phyloP scores from a whole-genome alignment of 306 rosid species.

The Inga laurina region DNA sequence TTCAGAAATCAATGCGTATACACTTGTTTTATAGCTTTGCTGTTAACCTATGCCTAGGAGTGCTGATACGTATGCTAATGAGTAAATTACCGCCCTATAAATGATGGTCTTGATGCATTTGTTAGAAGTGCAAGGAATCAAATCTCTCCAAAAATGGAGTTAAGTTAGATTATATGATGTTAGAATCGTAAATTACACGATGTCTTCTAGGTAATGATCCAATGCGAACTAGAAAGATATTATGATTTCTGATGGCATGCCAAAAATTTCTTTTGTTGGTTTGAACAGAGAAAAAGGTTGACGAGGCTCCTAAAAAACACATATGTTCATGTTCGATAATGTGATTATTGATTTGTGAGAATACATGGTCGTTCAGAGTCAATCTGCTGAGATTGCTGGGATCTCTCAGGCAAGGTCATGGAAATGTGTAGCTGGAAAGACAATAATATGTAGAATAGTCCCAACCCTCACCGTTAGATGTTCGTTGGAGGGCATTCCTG shows the following conservation, averaged over 20 bases:
- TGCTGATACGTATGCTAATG: neutral
- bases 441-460: constrained; percentile 59
- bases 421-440: constrained; percentile 45
- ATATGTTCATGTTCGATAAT: constrained; percentile 80
- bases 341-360: constrained; percentile 48
- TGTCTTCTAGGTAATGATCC: neutral
- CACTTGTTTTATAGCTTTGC: neutral
- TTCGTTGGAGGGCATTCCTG: constrained; percentile 50
- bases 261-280: constrained; percentile 26
- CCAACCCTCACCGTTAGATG: constrained; percentile 46
- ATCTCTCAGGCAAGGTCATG: constrained; percentile 33
- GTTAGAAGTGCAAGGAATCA: neutral
- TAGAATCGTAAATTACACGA: neutral
- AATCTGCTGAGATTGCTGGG: constrained; percentile 48
- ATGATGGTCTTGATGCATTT: neutral
- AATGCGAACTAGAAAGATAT: constrained; percentile 5
- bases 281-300: constrained; percentile 77
- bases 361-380: constrained; percentile 14
- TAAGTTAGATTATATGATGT: neutral
- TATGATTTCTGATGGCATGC: constrained; percentile 16
- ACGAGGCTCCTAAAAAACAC: constrained; percentile 65
- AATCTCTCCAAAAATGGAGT: neutral
- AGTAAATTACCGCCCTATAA: constrained; percentile 5
- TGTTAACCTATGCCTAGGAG: neutral
- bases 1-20: constrained; percentile 2